Evolutionary conservation across 176 grass and related monocot species (phyloP).

Genomic region (Hyparrhenia diplandra): DNA sequence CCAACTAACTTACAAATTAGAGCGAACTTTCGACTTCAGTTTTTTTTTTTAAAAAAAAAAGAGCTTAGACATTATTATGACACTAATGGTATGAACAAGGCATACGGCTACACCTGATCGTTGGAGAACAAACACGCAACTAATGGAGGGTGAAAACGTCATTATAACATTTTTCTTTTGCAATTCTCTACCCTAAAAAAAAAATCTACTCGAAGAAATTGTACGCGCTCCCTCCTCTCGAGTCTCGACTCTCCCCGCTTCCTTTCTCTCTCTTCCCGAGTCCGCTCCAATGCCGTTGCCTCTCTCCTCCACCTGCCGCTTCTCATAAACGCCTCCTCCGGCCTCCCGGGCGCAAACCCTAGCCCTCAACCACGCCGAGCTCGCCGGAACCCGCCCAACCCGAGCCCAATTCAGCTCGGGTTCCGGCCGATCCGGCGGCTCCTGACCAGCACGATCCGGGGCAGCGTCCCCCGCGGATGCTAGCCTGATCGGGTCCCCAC

Average conservation of each 20-base stretch:
- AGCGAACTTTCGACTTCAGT: too few relatives aligned
- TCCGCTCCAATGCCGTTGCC: slow-evolving; percentile 59
- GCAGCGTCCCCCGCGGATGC: slow-evolving; percentile 14
- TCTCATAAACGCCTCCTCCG: slow-evolving; percentile 33
- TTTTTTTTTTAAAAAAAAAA: too few relatives aligned
- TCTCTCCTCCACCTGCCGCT: slow-evolving; percentile 20
- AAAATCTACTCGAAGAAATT: not conserved
- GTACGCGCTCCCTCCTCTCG: not conserved
- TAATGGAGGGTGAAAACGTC: too few relatives aligned
- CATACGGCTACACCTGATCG: too few relatives aligned
- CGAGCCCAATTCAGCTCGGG: slow-evolving; percentile 7
- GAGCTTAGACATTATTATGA: too few relatives aligned
- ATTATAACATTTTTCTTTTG: too few relatives aligned
- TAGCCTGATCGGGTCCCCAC: slow-evolving; percentile 37
- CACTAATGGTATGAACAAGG: too few relatives aligned
- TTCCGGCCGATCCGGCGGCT: slow-evolving; percentile 17
- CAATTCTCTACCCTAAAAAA: too few relatives aligned
- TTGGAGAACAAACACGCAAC: too few relatives aligned
- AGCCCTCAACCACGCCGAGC: slow-evolving; percentile 19
- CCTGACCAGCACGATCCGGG: not conserved
- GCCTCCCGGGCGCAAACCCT: slow-evolving; percentile 32
- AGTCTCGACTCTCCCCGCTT: too few relatives aligned
- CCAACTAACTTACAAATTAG: too few relatives aligned
- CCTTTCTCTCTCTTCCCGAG: slow-evolving; percentile 14
- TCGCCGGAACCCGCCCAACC: slow-evolving; percentile 20